Conservation (phyloP, 805 yeast species). For the Pichia insulana region DNA sequence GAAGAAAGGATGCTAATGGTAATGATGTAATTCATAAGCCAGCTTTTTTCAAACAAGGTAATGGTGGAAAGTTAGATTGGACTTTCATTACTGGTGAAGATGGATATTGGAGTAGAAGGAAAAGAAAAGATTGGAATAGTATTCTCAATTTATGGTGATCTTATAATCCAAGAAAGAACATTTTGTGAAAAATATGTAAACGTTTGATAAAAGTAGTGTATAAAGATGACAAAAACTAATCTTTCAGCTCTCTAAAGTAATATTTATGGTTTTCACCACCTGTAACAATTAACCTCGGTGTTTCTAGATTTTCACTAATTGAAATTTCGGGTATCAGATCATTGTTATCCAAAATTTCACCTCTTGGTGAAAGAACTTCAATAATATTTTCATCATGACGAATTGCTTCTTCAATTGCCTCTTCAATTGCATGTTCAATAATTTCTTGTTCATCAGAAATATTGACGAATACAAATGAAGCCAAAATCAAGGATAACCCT, state of each 20-base stretch:
- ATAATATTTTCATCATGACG: slow-evolving; percentile 36
- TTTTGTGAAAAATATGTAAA: background rate
- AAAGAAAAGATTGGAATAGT: slow-evolving; percentile 50
- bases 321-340: slow-evolving; percentile 26
- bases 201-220: background rate
- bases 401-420: slow-evolving; percentile 40
- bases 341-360: slow-evolving; percentile 19
- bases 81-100: slow-evolving; percentile 45
- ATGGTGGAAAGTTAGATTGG: slow-evolving; percentile 37
- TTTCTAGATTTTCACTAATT: slow-evolving; percentile 19
- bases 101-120: slow-evolving; percentile 77
- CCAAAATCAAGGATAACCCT: slow-evolving; percentile 40
- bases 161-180: background rate
- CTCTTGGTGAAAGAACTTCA: slow-evolving; percentile 37
- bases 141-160: slow-evolving; percentile 47
- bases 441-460: slow-evolving; percentile 37
- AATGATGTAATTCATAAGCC: slow-evolving; percentile 43
- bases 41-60: slow-evolving; percentile 47
- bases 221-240: background rate
- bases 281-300: slow-evolving; percentile 24
- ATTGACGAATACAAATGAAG: slow-evolving; percentile 40
- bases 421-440: slow-evolving; percentile 39
- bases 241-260: slow-evolving; percentile 23
- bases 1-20: slow-evolving; percentile 54
- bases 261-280: slow-evolving; percentile 30